Evolutionary conservation across 225 moss, liverwort and hornwort genomes (phyloP).

Genomic region (Climacium dendroides): DNA sequence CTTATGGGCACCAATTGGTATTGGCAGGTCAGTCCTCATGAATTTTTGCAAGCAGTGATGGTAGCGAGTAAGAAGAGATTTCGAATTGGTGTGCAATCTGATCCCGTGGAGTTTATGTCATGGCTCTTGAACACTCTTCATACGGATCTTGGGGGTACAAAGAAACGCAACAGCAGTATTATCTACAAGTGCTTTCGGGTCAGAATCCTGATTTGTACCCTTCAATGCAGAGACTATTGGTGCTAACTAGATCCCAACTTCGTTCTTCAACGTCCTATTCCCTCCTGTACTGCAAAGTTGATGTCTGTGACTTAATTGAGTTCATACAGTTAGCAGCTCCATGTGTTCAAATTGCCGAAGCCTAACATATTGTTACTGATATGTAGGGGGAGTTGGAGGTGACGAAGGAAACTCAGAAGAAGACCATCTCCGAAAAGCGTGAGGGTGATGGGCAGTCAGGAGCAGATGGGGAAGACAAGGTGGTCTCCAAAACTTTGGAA

Average conservation of each 20-base stretch:
- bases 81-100: conserved; percentile 11
- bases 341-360: not conserved
- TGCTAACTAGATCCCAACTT: not conserved
- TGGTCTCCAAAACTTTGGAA: conserved; percentile 21
- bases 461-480: conserved; percentile 15
- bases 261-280: not conserved
- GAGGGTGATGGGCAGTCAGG: conserved; percentile 8
- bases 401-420: conserved; percentile 70
- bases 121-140: conserved; percentile 64
- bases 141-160: conserved; percentile 80
- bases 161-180: conserved; percentile 78
- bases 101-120: conserved; percentile 13
- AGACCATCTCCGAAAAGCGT: conserved; percentile 19
- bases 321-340: not conserved
- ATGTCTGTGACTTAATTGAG: not conserved
- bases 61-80: conserved; percentile 14
- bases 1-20: not conserved
- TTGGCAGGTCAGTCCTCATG: conserved; percentile 93
- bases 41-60: conserved; percentile 25
- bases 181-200: conserved; percentile 85
- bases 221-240: not conserved
- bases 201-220: not conserved
- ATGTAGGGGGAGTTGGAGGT: conserved; percentile 88
- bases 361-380: not conserved
- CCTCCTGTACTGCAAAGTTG: not conserved